Evolutionary conservation across 1,284 basidiomycete species (phyloP), one percentile per base, ranked within the genome.

Genomic region (Leccinum subspadiceum): DNA sequence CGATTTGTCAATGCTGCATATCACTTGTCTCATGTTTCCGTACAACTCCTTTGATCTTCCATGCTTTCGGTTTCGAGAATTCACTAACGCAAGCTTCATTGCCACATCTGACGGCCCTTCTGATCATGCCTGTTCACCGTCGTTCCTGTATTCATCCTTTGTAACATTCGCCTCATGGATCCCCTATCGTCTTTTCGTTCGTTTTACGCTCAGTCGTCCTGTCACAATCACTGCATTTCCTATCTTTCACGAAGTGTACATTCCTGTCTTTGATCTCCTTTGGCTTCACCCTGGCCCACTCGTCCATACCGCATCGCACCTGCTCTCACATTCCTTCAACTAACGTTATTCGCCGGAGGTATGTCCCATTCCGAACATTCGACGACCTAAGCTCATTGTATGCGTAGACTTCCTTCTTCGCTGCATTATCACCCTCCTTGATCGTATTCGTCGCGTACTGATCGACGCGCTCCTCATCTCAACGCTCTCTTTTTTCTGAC

Each of bases 301-400:
- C 48, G 37, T 58, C 53, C 10, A 54, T 61, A 44, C 37, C 10
- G 3, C 24, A 9, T 41, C 31, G 2, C 15, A 15, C 15, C 13
- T n/a, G 31, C 9, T 26, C 41, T 15, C 35, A 56, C 56, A 33
- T 9, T 61, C 70, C 8, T 59, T 66, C 33, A 22, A 37, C 29
- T 59, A 58, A 51, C 48, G 26, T 52, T 60, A 58, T 64, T 57
- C 24, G 2, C 41, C 1, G 22, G 33, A 69, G 66, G 72, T 71
- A 61, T 17, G 60, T 39, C n/a, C 13, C 13, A 35, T 13, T 51
- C 22, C 5, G 29, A 44, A 7, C 4, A 2, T 12, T 54, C 3
- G 8, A 35, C 12, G 26, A 33, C 48, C 26, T 51, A 35, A 35
- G 15, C 44, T 53, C 9, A 60, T 54, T 20, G 1, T n/a, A 6